Conservation (phyloP, 2,329 filamentous ascomycete species). For the Alternaria dauci region DNA sequence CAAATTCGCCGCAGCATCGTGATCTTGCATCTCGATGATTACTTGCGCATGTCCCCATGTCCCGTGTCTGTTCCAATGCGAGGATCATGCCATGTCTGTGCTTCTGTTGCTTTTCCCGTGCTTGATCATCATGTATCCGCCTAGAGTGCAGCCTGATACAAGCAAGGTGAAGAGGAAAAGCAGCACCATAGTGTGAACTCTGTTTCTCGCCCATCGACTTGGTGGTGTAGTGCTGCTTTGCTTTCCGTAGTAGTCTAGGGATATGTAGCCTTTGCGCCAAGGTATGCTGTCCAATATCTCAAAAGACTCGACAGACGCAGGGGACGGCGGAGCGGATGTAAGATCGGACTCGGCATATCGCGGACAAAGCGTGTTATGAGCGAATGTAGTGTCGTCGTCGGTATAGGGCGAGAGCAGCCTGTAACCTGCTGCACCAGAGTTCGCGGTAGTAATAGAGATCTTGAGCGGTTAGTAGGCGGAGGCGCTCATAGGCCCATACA, state of each 20-base stretch:
- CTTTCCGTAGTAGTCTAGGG: conserved; percentile 10
- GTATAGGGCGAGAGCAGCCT: conserved; percentile 39
- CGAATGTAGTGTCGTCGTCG: conserved; percentile 33
- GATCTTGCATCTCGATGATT: neutral
- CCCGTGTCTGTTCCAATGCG: neutral
- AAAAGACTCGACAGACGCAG: conserved; percentile 46
- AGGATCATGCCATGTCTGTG: conserved; percentile 1
- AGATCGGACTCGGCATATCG: conserved; percentile 45
- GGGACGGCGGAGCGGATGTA: conserved; percentile 46
- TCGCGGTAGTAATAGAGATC: conserved; percentile 26
- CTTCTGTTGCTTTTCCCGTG: conserved; percentile 22
- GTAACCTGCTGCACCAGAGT: conserved; percentile 31
- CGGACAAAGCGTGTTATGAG: conserved; percentile 41
- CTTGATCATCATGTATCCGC: conserved; percentile 28
- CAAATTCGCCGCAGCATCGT: neutral
- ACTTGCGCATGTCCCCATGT: neutral
- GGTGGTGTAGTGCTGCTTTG: conserved; percentile 11
- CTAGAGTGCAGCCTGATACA: conserved; percentile 29
- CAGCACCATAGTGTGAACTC: conserved; percentile 25
- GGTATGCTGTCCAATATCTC: conserved; percentile 45
- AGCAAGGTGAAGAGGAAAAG: conserved; percentile 34
- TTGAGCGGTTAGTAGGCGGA: conserved; percentile 30
- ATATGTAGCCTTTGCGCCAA: conserved; percentile 43
- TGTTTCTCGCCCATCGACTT: conserved; percentile 32
- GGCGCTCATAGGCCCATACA: conserved; percentile 25